These are phyloP conservation scores for Penicillium sp. DNA, from an alignment of 2,329 filamentous ascomycete genomes.

Conservation along the genomic window DNA sequence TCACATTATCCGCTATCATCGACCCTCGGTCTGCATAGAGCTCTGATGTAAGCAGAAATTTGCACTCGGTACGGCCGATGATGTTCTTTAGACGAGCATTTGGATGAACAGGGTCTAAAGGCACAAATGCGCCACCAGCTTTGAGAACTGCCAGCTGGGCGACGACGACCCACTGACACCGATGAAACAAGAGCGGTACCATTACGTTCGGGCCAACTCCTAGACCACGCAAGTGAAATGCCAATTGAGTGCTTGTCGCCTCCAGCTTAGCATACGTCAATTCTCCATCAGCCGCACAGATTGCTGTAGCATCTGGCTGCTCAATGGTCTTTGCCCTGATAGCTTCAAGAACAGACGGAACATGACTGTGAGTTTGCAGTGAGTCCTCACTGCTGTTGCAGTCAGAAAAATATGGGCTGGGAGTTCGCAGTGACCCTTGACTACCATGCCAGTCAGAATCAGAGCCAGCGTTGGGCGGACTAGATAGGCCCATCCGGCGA, in stretches of 20 bases:
- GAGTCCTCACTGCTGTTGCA: too few relatives aligned
- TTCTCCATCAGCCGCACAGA: not conserved
- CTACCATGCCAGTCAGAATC: not conserved
- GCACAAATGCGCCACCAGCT: constrained; percentile 4
- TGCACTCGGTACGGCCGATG: not conserved
- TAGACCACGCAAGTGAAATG: not conserved
- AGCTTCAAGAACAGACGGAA: constrained; percentile 16
- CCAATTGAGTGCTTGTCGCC: not conserved
- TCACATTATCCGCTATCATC: not conserved
- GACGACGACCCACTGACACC: not conserved
- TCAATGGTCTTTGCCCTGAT: not conserved
- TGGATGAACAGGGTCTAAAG: not conserved
- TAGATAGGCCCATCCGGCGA: not conserved
- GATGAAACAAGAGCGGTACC: not conserved
- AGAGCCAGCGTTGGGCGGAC: not conserved
- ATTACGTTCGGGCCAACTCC: not conserved
- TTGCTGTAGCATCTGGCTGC: not conserved
- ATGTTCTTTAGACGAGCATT: not conserved
- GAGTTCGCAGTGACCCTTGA: not conserved
- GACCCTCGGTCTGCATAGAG: not conserved
- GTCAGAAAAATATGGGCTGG: not conserved
- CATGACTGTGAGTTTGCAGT: too few relatives aligned
- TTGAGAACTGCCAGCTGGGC: constrained; percentile 5
- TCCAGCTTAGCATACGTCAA: constrained; percentile 2
- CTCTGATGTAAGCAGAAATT: not conserved